Evolutionary conservation across 371 early-diverging fungal species (phyloP).

Genomic region (Syncephalastrum sp.): DNA sequence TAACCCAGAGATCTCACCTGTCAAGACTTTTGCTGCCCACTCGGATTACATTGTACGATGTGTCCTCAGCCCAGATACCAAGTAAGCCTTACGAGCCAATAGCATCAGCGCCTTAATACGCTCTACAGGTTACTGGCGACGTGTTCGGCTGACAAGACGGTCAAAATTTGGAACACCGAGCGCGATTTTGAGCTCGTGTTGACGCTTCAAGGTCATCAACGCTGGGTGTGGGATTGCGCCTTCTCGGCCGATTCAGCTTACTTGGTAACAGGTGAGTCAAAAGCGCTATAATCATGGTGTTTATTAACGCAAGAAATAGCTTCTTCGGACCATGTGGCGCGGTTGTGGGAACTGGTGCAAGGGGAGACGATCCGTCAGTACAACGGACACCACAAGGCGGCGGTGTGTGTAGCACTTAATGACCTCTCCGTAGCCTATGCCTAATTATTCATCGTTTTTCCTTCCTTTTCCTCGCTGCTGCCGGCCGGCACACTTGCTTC

Average conservation of each 20-base stretch:
- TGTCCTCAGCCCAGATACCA: slow-evolving; percentile 81
- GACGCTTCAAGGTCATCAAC: slow-evolving; percentile 80
- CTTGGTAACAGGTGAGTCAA: slow-evolving; percentile 69
- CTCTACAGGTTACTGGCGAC: slow-evolving; percentile 70
- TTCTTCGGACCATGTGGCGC: slow-evolving; percentile 86
- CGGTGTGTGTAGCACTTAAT: slow-evolving; percentile 89
- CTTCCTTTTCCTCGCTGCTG: neutral
- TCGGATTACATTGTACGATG: slow-evolving; percentile 80
- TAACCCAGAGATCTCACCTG: slow-evolving; percentile 68
- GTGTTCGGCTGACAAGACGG: slow-evolving; percentile 85
- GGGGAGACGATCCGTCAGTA: slow-evolving; percentile 89
- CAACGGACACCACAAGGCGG: slow-evolving; percentile 90
- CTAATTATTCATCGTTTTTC: slow-evolving; percentile 9
- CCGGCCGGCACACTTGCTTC: neutral
- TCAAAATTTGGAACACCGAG: slow-evolving; percentile 71
- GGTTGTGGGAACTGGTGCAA: slow-evolving; percentile 82
- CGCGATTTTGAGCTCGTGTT: slow-evolving; percentile 68
- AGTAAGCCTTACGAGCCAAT: slow-evolving; percentile 36
- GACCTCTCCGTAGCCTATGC: slow-evolving; percentile 64
- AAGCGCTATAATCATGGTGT: neutral
- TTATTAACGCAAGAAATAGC: slow-evolving; percentile 37
- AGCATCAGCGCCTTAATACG: neutral
- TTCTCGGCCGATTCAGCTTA: slow-evolving; percentile 93
- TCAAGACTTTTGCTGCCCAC: slow-evolving; percentile 77
- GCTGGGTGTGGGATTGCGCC: slow-evolving; percentile 95